Evolutionary conservation across 2,329 filamentous ascomycete species (phyloP).

Genomic region (Rhynchosporium graminicola): DNA sequence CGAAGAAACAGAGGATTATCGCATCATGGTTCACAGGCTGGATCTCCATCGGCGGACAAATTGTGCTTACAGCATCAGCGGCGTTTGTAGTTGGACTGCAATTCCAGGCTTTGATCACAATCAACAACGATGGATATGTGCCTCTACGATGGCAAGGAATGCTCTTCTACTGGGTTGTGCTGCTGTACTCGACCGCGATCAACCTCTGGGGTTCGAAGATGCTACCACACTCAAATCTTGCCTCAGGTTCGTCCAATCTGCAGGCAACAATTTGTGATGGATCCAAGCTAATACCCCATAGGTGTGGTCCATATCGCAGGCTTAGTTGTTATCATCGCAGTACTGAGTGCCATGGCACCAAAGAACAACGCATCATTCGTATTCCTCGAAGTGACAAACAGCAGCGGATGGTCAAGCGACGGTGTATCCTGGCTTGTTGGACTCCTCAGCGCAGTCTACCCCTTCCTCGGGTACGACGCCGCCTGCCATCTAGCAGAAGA

Average conservation of each 20-base stretch:
- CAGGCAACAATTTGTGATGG: background rate
- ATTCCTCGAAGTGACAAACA: conserved; percentile 49
- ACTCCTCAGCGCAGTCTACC: conserved; percentile 45
- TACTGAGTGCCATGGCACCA: conserved; percentile 44
- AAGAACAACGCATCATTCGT: conserved; percentile 48
- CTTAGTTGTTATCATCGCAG: conserved; percentile 45
- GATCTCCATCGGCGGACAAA: conserved; percentile 50
- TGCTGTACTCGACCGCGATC: conserved; percentile 43
- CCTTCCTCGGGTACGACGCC: conserved; percentile 47
- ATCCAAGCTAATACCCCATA: conserved; percentile 1
- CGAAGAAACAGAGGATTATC: conserved; percentile 41
- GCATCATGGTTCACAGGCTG: conserved; percentile 48
- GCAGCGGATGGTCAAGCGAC: conserved; percentile 47
- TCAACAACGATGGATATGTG: conserved; percentile 46
- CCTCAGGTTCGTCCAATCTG: conserved; percentile 33
- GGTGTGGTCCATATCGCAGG: conserved; percentile 40
- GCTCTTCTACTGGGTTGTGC: conserved; percentile 49
- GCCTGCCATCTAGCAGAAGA: conserved; percentile 50
- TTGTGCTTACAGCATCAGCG: conserved; percentile 49
- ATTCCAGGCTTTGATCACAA: conserved; percentile 46
- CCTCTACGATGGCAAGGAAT: conserved; percentile 49
- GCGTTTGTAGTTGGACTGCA: conserved; percentile 50
- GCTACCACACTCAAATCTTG: conserved; percentile 43
- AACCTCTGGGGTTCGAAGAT: conserved; percentile 47
- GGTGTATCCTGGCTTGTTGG: conserved; percentile 51